Base-by-base conservation (phyloP, 2,329 filamentous ascomycete genomes). In the Hortaea sp. region DNA sequence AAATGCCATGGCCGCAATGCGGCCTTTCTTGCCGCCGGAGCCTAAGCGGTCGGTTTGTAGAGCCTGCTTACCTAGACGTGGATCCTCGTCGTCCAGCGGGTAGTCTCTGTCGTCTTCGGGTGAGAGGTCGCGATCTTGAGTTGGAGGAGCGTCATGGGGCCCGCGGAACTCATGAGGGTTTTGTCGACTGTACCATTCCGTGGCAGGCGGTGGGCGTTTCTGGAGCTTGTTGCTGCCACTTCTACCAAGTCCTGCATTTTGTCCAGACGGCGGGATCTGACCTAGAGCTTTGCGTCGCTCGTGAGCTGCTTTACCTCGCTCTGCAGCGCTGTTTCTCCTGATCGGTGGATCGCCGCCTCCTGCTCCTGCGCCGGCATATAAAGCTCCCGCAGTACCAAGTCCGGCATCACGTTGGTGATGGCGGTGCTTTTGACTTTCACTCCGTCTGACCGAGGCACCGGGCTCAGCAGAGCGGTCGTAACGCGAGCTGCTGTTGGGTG, bases 1-100 rank as follows among this genome's bases (percentile, higher is more conserved):
- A 61, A 66, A 48, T 43, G 64, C 46, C 34, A 61, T 58, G 42
- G 68, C 55, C 48, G 56, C 54, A 52, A 60, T 47, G 55, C 39
- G 51, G 51, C 57, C 57, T 49, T 48, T 49, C 39, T 43, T 51
- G 28, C 49, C 45, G 47, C 66, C 59, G 43, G 62, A 51, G 55
- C 67, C 63, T 39, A 61, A 59, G 7, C 63, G 63, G 29, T 69
- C 60, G 43, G 62, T 59, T 34, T 68, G 63, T 55, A 69, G 61
- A 42, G 66, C 61, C 51, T 61, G 61, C 42, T 63, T 63, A 13
- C 59, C 63, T n/a, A 53, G 61, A 5, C 45, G 38, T 27, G 42
- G 41, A 20, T 40, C 41, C 27, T 39, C 20, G 41, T 59, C 46
- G 20, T 12, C 27, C 9, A n/a, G 37, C 13, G 32, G 29, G 29